Evolutionary conservation across 768 basidiomycete genomes (phyloP).

Genomic region (Pulveroboletus frians): DNA sequence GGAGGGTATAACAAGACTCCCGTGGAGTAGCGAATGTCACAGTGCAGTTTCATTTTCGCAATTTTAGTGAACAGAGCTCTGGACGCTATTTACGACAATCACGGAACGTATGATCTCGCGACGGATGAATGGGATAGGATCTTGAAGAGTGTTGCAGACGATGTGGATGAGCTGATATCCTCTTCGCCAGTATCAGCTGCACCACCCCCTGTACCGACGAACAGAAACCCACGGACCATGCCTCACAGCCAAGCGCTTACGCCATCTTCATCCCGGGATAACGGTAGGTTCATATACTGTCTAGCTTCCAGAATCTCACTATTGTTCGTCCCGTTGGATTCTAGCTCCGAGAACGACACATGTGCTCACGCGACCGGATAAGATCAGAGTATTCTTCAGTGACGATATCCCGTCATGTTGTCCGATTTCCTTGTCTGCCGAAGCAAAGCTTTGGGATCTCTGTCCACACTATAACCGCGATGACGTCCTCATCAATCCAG

Average conservation of each 20-base stretch:
- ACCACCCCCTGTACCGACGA: constrained; percentile 11
- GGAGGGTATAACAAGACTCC: constrained; percentile 36
- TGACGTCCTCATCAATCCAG: constrained; percentile 59
- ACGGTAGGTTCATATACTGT: constrained; percentile 4
- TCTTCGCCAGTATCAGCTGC: background rate
- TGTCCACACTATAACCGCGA: constrained; percentile 48
- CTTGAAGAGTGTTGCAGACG: constrained; percentile 9
- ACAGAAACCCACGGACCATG: constrained; percentile 4
- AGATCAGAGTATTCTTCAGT: constrained; percentile 50
- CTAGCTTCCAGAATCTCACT: background rate
- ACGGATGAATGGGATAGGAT: constrained; percentile 9
- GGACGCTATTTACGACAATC: constrained; percentile 13
- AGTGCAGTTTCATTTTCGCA: constrained; percentile 32
- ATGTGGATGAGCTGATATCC: background rate
- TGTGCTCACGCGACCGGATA: constrained; percentile 27
- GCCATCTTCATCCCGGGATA: constrained; percentile 9
- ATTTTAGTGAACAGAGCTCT: constrained; percentile 21
- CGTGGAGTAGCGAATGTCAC: constrained; percentile 44
- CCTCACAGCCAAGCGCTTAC: background rate
- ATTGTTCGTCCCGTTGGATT: background rate
- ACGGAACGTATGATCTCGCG: background rate
- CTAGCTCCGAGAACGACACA: constrained; percentile 15
- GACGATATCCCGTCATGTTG: constrained; percentile 44
- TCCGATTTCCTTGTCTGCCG: constrained; percentile 36
- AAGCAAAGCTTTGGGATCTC: constrained; percentile 55